Base-by-base conservation (phyloP, 2,329 filamentous ascomycete species). In the Fusarium tricinctum region DNA sequence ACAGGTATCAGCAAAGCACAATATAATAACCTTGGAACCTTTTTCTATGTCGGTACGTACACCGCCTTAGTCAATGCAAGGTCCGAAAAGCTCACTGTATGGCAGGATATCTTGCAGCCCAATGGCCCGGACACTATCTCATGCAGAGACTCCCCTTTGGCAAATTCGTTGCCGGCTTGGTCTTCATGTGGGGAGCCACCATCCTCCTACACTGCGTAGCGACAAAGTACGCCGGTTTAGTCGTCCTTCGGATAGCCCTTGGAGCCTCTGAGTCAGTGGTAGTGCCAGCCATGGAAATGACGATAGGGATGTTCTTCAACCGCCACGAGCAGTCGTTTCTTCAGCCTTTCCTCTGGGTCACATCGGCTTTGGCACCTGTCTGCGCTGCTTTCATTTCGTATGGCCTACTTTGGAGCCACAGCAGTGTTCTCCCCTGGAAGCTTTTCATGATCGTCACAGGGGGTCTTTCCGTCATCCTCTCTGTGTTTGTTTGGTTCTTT, bases 221-320 rank as follows among this genome's bases (percentile, higher is more conserved):
- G 0, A 74, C 70, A 2, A 73, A 51, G 6, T 81, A 81, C 42
- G 78, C 72, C 3, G 79, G 77, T 1, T 74, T 81, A 0, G 66
- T 80, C 2, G 75, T 77, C 6, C 69, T 81, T 20, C 78, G 80
- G 0, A 68, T 81, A 8, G 70, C 78, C 3, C 74, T 81, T 0
- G 80, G 80, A 3, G 76, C 74, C 15, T 70, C 74, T 1, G 79
- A 81, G 56, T 73, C 78, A 0, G 75, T 76, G 12, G 70, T 81
- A 5, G 78, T 81, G 2, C 80, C 80, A 0, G 79, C 79, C 3
- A 78, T 81, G 71, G 80, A 81, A 32, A 78, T 81, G 47, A 81
- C 80, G 1, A 77, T 81, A 10, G 77, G 76, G 51, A 80, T 80
- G 78, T 80, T 80, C 63, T 79, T 80, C 65, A 78, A 73, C 22